Evolutionary conservation across 495 filamentous ascomycete genomes (phyloP).

Genomic region (Achaetomiella virescens): DNA sequence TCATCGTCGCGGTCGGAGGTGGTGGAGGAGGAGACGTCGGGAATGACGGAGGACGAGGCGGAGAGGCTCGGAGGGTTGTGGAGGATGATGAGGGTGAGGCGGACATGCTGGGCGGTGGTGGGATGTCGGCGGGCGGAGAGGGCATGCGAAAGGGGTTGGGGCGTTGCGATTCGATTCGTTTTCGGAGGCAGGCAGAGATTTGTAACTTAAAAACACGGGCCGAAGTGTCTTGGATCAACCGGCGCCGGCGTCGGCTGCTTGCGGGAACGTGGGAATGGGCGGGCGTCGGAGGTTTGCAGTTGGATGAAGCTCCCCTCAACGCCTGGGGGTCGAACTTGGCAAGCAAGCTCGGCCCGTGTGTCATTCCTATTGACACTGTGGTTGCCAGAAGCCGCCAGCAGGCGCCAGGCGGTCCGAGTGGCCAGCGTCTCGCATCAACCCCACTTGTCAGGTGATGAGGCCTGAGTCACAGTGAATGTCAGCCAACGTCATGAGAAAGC

Average conservation of each 20-base stretch:
- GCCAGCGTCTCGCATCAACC: not conserved
- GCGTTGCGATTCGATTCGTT: too few relatives aligned
- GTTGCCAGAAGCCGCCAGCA: constrained; percentile 12
- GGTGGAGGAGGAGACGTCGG: constrained; percentile 34
- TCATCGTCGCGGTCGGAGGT: constrained; percentile 58
- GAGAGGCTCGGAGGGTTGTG: constrained; percentile 7
- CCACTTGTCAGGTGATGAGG: constrained; percentile 30
- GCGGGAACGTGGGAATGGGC: too few relatives aligned
- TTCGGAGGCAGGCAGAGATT: not conserved
- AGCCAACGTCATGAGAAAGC: constrained; percentile 29
- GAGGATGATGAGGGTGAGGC: constrained; percentile 18
- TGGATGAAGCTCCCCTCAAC: too few relatives aligned
- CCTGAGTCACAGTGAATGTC: constrained; percentile 26
- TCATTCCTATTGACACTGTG: constrained; percentile 7
- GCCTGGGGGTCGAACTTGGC: not conserved
- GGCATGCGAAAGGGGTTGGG: too few relatives aligned
- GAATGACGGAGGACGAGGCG: constrained; percentile 40
- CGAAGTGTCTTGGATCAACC: too few relatives aligned
- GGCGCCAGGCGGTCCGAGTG: constrained; percentile 3
- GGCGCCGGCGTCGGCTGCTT: constrained; percentile 7
- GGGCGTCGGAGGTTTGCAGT: not conserved
- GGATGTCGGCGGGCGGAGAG: not conserved
- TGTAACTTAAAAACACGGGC: too few relatives aligned
- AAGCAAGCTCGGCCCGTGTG: constrained; percentile 4
- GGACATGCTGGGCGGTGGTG: constrained; percentile 29